Percentiles rank a stretch among this genome's conserved stretches.
Conservation (phyloP, 495 filamentous ascomycete species). For the Penicillium taxi region DNA sequence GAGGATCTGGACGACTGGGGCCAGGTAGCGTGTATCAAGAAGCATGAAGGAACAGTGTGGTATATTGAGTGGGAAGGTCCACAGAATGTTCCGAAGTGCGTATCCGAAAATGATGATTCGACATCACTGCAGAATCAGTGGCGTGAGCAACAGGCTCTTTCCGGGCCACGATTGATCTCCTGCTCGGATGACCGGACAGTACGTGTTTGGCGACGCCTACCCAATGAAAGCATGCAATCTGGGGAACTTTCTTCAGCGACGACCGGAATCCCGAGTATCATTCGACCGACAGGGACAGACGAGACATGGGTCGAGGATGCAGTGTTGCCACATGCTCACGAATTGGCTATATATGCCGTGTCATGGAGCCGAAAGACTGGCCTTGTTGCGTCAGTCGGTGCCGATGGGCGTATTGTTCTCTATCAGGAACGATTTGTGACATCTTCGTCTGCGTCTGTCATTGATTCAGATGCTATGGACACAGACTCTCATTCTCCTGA, state of each 20-base stretch:
- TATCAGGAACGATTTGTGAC: conserved; percentile 56
- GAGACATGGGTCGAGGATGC: conserved; percentile 76
- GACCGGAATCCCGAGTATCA: conserved; percentile 65
- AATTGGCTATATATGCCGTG: conserved; percentile 71
- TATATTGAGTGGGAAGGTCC: conserved; percentile 66
- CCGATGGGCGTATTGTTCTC: conserved; percentile 75
- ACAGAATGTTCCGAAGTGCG: conserved; percentile 2
- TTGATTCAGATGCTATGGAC: conserved; percentile 34
- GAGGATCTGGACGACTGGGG: conserved; percentile 93
- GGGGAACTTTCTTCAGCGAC: conserved; percentile 21
- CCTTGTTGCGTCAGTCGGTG: conserved; percentile 70
- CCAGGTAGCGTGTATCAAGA: conserved; percentile 72
- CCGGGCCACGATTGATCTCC: conserved; percentile 61
- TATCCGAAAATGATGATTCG: neutral
- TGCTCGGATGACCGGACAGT: conserved; percentile 74
- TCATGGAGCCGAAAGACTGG: conserved; percentile 72
- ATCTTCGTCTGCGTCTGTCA: conserved; percentile 10
- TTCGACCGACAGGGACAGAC: conserved; percentile 58
- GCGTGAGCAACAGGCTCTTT: conserved; percentile 33
- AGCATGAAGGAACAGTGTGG: conserved; percentile 81
- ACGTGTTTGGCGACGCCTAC: conserved; percentile 63
- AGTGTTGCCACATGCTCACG: conserved; percentile 63
- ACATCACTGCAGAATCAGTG: conserved; percentile 23
- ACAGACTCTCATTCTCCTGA: conserved; percentile 16
- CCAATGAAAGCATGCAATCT: conserved; percentile 37